phyloP scores from a whole-genome alignment of 352 stramenopile genomes.

The Globisporangium cederbergense region DNA sequence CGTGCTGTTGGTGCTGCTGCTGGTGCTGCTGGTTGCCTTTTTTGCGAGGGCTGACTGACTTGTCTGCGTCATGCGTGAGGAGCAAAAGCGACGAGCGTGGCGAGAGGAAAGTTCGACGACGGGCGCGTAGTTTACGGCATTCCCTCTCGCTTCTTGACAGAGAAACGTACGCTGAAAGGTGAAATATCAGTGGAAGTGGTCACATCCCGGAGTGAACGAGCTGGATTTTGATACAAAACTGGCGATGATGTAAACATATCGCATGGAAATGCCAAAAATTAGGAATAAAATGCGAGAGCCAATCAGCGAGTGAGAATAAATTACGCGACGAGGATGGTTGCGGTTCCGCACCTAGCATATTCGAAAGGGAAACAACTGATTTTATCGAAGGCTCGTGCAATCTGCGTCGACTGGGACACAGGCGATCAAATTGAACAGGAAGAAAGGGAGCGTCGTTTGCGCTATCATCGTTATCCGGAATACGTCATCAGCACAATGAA shows the following conservation, averaged over 20 bases:
- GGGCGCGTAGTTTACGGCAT: neutral
- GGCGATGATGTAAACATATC: neutral
- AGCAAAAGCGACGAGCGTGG: neutral
- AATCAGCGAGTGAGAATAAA: neutral
- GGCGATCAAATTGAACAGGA: neutral
- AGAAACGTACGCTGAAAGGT: too few relatives aligned
- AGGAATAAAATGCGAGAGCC: neutral
- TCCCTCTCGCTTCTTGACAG: neutral
- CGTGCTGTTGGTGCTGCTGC: too few relatives aligned
- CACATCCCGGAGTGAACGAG: too few relatives aligned
- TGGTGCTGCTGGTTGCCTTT: neutral
- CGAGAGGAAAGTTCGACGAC: neutral
- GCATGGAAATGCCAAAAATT: neutral
- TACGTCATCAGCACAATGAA: too few relatives aligned
- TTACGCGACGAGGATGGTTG: neutral
- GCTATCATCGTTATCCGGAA: too few relatives aligned
- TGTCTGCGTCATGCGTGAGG: slow-evolving; percentile 1
- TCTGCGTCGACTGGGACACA: neutral
- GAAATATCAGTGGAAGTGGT: too few relatives aligned
- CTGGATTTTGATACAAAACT: neutral
- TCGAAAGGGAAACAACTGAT: neutral
- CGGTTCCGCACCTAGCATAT: neutral
- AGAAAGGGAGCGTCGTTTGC: neutral
- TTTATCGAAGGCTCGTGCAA: too few relatives aligned
- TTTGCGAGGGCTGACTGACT: neutral